phyloP scores from a whole-genome alignment of 306 rosid species.

The Pueraria montana region DNA sequence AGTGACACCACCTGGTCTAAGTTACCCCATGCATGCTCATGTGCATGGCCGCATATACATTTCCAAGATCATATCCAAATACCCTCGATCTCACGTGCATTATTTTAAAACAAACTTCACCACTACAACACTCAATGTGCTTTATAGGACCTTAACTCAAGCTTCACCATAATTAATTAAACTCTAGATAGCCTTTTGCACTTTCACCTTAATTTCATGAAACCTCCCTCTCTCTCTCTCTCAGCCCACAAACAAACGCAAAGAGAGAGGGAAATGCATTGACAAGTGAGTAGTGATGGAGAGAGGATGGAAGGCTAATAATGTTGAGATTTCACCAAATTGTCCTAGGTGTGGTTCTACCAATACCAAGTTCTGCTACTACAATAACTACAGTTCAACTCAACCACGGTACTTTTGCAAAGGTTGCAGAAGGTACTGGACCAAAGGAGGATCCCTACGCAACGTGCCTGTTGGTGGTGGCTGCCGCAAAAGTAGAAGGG shows the following conservation, averaged over 20 bases:
- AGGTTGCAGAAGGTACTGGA: slow-evolving; percentile 85
- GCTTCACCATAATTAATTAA: slow-evolving; percentile 45
- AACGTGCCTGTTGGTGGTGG: slow-evolving; percentile 83
- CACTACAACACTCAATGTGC: slow-evolving; percentile 52
- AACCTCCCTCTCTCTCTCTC: slow-evolving; percentile 22
- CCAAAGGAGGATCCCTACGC: slow-evolving; percentile 86
- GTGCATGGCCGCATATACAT: slow-evolving; percentile 56
- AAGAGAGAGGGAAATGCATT: slow-evolving; percentile 32
- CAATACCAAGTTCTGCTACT: slow-evolving; percentile 84
- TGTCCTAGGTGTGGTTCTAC: slow-evolving; percentile 85
- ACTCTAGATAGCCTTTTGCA: not conserved
- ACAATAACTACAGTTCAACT: slow-evolving; percentile 85
- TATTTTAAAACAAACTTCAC: slow-evolving; percentile 25
- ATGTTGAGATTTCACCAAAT: slow-evolving; percentile 68
- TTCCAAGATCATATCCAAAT: slow-evolving; percentile 49
- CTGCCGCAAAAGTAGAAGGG: slow-evolving; percentile 57
- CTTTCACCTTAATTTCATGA: slow-evolving; percentile 34
- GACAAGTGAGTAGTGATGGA: slow-evolving; percentile 62
- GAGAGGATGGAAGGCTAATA: slow-evolving; percentile 70
- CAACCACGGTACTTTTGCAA: slow-evolving; percentile 90
- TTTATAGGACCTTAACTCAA: slow-evolving; percentile 32
- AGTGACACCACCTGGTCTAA: slow-evolving; percentile 44
- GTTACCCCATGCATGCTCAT: slow-evolving; percentile 46
- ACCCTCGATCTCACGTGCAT: slow-evolving; percentile 49
- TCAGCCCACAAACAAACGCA: not conserved